Evolutionary conservation across 768 basidiomycete species (phyloP).

Genomic region (Trametes elegans): DNA sequence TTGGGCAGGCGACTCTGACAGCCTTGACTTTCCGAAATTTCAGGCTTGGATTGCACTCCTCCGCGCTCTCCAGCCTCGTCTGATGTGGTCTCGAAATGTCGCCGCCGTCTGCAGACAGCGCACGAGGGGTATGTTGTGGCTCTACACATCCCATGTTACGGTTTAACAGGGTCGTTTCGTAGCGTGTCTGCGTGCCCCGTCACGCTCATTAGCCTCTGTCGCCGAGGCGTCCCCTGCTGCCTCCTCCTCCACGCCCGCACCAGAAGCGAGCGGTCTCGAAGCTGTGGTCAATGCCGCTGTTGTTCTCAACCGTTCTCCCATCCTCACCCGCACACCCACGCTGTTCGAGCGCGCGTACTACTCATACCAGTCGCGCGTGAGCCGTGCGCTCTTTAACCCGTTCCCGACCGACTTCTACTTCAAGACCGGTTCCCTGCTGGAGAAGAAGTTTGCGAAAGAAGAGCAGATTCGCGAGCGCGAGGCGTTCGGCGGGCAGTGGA

Average conservation of each 20-base stretch:
- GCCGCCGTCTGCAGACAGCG: slow-evolving; percentile 18
- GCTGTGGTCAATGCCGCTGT: slow-evolving; percentile 58
- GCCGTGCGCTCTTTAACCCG: slow-evolving; percentile 83
- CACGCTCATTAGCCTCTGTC: slow-evolving; percentile 28
- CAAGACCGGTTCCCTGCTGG: slow-evolving; percentile 84
- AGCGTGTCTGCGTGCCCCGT: slow-evolving; percentile 21
- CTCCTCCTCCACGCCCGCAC: slow-evolving; percentile 27
- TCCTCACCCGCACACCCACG: slow-evolving; percentile 68
- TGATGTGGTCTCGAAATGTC: slow-evolving; percentile 23
- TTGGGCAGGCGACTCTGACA: slow-evolving; percentile 2
- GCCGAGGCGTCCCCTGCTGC: slow-evolving; percentile 20
- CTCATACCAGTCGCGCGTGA: slow-evolving; percentile 78
- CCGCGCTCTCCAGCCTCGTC: no score
- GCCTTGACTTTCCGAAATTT: slow-evolving; percentile 17
- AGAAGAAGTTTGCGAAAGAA: slow-evolving; percentile 75
- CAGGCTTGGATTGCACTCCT: slow-evolving; percentile 17
- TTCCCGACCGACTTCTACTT: slow-evolving; percentile 92
- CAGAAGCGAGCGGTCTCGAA: slow-evolving; percentile 31
- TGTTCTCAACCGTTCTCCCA: slow-evolving; percentile 75
- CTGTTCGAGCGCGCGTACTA: slow-evolving; percentile 80
- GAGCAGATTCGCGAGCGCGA: slow-evolving; percentile 68
- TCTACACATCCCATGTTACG: neutral
- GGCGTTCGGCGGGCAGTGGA: slow-evolving; percentile 63
- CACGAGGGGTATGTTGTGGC: slow-evolving; percentile 11
- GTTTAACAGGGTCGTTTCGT: neutral